Percentiles rank a stretch among this genome's conserved stretches.
phyloP scores from a whole-genome alignment of 2,329 filamentous ascomycete genomes.

The Sporothrix curviconia region DNA sequence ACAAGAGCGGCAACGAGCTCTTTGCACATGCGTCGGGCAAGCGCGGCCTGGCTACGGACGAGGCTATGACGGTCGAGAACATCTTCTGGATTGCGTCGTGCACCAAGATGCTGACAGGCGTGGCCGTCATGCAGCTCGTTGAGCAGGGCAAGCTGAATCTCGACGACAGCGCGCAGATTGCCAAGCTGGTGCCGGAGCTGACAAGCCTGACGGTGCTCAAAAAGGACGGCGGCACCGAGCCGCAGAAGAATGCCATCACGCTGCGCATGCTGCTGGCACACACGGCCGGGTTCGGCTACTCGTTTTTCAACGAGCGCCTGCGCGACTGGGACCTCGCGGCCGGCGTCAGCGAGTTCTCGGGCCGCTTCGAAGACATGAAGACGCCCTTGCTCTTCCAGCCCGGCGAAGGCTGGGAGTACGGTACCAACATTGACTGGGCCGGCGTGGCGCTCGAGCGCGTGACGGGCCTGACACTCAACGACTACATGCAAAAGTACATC shows the following conservation, averaged over 20 bases:
- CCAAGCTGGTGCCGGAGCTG: conserved; percentile 44
- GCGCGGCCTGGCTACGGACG: conserved; percentile 34
- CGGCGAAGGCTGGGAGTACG: conserved; percentile 45
- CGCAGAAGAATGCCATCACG: conserved; percentile 46
- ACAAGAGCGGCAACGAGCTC: conserved; percentile 39
- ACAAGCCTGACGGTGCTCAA: conserved; percentile 39
- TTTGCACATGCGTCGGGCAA: conserved; percentile 44
- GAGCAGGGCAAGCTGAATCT: conserved; percentile 43
- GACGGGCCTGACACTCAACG: conserved; percentile 34
- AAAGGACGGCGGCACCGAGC: conserved; percentile 31
- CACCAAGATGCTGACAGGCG: conserved; percentile 48
- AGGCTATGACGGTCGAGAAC: conserved; percentile 53
- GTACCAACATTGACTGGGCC: conserved; percentile 44
- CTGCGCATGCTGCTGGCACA: conserved; percentile 53
- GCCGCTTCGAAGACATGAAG: conserved; percentile 37
- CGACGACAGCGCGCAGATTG: conserved; percentile 41
- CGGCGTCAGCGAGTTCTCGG: conserved; percentile 53
- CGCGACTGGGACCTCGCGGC: conserved; percentile 41
- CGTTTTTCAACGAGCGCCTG: conserved; percentile 45
- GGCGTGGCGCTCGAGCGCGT: conserved; percentile 38
- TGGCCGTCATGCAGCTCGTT: conserved; percentile 52
- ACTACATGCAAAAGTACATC: conserved; percentile 38
- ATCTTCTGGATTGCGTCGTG: conserved; percentile 55
- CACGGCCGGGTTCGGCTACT: conserved; percentile 51
- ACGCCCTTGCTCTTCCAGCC: conserved; percentile 40